These are phyloP conservation scores for Huntiella abstrusa DNA, from an alignment of 2,329 filamentous ascomycete species.

Conservation along the genomic window DNA sequence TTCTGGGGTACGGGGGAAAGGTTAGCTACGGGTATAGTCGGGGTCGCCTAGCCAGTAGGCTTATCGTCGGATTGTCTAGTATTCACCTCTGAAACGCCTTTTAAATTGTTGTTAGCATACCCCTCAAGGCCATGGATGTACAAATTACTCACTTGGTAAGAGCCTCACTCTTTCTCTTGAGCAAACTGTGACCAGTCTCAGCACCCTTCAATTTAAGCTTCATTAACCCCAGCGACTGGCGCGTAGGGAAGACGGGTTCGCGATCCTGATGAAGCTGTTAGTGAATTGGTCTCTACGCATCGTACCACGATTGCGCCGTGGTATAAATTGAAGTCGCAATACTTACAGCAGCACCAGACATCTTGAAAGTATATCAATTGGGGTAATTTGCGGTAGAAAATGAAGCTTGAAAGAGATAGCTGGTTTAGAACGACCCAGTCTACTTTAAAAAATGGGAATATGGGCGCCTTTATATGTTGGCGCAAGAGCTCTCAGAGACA, in stretches of 20 bases:
- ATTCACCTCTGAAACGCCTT: constrained; percentile 69
- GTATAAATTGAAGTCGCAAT: constrained; percentile 4
- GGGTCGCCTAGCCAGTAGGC: neutral
- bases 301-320: neutral
- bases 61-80: neutral
- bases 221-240: constrained; percentile 92
- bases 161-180: constrained; percentile 96
- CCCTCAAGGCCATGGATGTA: neutral
- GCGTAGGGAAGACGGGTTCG: constrained; percentile 92
- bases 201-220: constrained; percentile 94
- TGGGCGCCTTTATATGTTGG: too few species aligned
- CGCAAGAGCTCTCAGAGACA: too few species aligned
- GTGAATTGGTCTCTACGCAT: neutral
- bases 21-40: neutral
- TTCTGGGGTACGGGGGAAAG: constrained; percentile 31
- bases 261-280: constrained; percentile 42
- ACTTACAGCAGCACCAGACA: constrained; percentile 24
- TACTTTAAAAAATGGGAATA: too few species aligned
- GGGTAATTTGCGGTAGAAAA: neutral
- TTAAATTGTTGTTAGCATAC: constrained; percentile 1
- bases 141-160: constrained; percentile 63
- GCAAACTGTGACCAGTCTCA: constrained; percentile 75
- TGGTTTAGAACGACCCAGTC: too few species aligned
- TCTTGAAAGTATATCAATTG: constrained; percentile 11
- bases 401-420: too few species aligned